These are phyloP conservation scores for Apiospora kogelbergensis DNA, from an alignment of 2,329 filamentous ascomycete genomes.

Conservation along the genomic window DNA sequence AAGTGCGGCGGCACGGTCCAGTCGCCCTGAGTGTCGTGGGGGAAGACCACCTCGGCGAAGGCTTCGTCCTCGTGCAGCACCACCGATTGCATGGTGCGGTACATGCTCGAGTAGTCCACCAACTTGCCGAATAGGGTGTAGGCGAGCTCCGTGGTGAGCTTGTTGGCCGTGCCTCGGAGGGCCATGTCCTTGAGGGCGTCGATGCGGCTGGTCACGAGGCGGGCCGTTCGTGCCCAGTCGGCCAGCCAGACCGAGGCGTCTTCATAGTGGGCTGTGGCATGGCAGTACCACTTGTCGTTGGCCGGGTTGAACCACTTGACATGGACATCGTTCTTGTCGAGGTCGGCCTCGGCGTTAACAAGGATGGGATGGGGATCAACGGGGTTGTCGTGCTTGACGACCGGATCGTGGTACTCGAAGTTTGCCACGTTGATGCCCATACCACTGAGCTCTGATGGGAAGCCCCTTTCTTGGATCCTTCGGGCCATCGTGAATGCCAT, in stretches of 20 bases:
- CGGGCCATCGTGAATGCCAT: constrained; percentile 63
- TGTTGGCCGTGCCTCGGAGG: constrained; percentile 59
- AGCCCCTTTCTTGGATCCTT: constrained; percentile 55
- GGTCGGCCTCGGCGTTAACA: constrained; percentile 31
- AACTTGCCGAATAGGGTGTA: constrained; percentile 65
- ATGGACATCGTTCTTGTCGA: constrained; percentile 41
- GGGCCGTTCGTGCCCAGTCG: constrained; percentile 63
- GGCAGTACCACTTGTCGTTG: constrained; percentile 22
- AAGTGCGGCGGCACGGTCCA: constrained; percentile 54
- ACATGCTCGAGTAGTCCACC: constrained; percentile 51
- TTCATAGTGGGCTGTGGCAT: constrained; percentile 25
- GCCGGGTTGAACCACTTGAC: constrained; percentile 39
- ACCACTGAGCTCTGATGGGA: constrained; percentile 40
- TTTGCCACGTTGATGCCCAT: constrained; percentile 35
- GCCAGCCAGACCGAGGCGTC: constrained; percentile 50
- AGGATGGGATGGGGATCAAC: constrained; percentile 31
- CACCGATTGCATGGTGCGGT: constrained; percentile 54
- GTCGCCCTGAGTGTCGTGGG: constrained; percentile 38
- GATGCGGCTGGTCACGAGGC: constrained; percentile 63
- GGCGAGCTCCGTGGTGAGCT: constrained; percentile 41
- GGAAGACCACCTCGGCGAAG: constrained; percentile 42
- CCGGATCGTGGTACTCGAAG: constrained; percentile 26
- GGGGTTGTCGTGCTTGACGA: constrained; percentile 32
- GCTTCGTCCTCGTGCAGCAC: constrained; percentile 51
- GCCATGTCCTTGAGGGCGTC: constrained; percentile 57